phyloP scores from a whole-genome alignment of 192 early-diverging fungal genomes.

The Fimicolochytrium jonesii region DNA sequence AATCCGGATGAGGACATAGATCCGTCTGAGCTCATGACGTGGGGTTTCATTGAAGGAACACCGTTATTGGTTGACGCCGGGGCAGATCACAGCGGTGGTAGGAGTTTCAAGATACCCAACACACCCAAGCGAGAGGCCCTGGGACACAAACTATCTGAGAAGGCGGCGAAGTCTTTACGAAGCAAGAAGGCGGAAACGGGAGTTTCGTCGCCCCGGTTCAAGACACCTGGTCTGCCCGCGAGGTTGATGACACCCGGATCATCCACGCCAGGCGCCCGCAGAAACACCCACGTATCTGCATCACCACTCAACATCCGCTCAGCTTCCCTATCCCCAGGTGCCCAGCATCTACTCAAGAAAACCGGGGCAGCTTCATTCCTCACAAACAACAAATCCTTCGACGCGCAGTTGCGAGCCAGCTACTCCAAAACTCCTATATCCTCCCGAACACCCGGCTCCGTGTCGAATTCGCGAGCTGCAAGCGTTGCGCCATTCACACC shows the following conservation, averaged over 20 bases:
- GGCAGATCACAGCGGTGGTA: constrained; percentile 30
- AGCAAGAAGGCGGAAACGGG: too few relatives aligned
- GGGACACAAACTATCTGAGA: constrained; percentile 8
- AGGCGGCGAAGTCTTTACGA: neutral
- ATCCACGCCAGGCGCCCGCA: too few relatives aligned
- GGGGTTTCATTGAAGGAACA: constrained; percentile 79
- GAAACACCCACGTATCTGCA: too few relatives aligned
- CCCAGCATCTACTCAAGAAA: constrained; percentile 1
- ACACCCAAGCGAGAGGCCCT: constrained; percentile 51
- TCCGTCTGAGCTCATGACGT: constrained; percentile 72
- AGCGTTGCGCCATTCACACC: too few relatives aligned
- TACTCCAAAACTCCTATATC: constrained; percentile 3
- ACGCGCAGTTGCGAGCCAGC: constrained; percentile 3
- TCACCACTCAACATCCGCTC: too few relatives aligned
- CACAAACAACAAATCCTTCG: too few relatives aligned
- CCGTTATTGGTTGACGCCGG: constrained; percentile 62
- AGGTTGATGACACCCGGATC: too few relatives aligned
- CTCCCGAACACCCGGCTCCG: too few relatives aligned
- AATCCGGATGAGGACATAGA: constrained; percentile 60
- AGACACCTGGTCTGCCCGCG: too few relatives aligned
- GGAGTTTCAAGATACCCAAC: constrained; percentile 53
- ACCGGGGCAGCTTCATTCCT: too few relatives aligned
- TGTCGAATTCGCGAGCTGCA: too few relatives aligned
- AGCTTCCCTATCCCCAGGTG: neutral
- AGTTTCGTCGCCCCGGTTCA: too few relatives aligned